Conservation (phyloP, 352 stramenopile genomes). For the Pythium brassicae region DNA sequence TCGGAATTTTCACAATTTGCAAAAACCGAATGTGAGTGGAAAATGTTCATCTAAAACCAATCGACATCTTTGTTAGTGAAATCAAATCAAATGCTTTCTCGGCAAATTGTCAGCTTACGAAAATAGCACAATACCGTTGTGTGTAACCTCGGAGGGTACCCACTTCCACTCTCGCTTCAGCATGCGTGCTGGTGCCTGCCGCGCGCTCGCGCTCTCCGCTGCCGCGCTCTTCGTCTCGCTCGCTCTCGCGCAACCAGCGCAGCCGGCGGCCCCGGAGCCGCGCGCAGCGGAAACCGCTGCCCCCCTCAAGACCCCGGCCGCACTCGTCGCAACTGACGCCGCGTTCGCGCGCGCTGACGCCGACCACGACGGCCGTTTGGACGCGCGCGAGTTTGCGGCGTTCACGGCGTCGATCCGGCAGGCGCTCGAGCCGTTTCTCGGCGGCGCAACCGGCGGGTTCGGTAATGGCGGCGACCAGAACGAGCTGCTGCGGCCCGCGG, state of each 20-base stretch:
- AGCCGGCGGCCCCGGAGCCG: constrained; percentile 15
- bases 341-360: constrained; percentile 64
- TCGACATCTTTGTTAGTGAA: too few species aligned
- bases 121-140: too few species aligned
- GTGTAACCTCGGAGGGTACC: too few species aligned
- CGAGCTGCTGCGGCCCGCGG: constrained; percentile 12
- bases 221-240: constrained; percentile 17
- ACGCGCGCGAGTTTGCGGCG: constrained; percentile 55
- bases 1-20: too few species aligned
- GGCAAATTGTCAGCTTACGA: too few species aligned
- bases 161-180: not conserved
- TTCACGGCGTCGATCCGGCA: constrained; percentile 54
- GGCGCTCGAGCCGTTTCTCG: constrained; percentile 50
- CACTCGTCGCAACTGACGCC: constrained; percentile 16
- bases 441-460: not conserved
- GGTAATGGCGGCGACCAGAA: constrained; percentile 15
- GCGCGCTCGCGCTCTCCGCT: constrained; percentile 13
- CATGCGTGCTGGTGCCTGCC: constrained; percentile 15
- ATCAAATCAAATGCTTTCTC: too few species aligned
- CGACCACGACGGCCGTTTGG: constrained; percentile 69
- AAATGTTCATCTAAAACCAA: too few species aligned
- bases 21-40: too few species aligned
- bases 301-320: constrained; percentile 12
- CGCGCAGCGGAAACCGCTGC: too few species aligned
- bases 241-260: constrained; percentile 12